Evolutionary conservation across 805 yeast genomes (phyloP).

Genomic region (Candida germanica): DNA sequence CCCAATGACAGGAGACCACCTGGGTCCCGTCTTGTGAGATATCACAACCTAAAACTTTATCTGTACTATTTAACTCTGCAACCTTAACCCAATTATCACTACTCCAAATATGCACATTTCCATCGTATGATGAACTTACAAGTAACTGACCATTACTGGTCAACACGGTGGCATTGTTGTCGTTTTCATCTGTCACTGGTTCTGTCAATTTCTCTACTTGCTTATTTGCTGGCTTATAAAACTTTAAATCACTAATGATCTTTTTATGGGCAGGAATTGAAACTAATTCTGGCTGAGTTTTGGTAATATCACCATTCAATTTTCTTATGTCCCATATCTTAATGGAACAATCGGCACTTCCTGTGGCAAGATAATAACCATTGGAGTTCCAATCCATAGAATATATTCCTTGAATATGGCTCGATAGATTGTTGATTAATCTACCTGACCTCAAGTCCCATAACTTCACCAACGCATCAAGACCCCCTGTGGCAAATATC

Average conservation of each 20-base stretch:
- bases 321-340: slow-evolving; percentile 84
- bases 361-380: slow-evolving; percentile 76
- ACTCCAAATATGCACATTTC: slow-evolving; percentile 54
- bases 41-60: slow-evolving; percentile 73
- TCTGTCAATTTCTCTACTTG: slow-evolving; percentile 7
- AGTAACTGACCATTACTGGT: slow-evolving; percentile 46
- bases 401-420: slow-evolving; percentile 73
- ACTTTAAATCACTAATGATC: slow-evolving; percentile 63
- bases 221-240: slow-evolving; percentile 31
- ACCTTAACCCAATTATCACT: slow-evolving; percentile 67
- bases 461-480: slow-evolving; percentile 66
- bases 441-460: slow-evolving; percentile 90
- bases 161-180: slow-evolving; percentile 25
- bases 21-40: slow-evolving; percentile 37
- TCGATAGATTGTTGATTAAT: slow-evolving; percentile 52
- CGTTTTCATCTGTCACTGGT: slow-evolving; percentile 28
- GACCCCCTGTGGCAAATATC: slow-evolving; percentile 70
- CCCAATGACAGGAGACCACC: slow-evolving; percentile 79
- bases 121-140: slow-evolving; percentile 70
- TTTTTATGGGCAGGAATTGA: slow-evolving; percentile 74
- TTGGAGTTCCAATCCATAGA: slow-evolving; percentile 71
- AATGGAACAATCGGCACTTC: slow-evolving; percentile 76
- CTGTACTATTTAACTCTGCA: slow-evolving; percentile 54
- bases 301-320: slow-evolving; percentile 24
- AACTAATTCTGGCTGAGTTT: slow-evolving; percentile 19